Base-by-base conservation (phyloP, 306 rosid genomes). In the Malus fusca region DNA sequence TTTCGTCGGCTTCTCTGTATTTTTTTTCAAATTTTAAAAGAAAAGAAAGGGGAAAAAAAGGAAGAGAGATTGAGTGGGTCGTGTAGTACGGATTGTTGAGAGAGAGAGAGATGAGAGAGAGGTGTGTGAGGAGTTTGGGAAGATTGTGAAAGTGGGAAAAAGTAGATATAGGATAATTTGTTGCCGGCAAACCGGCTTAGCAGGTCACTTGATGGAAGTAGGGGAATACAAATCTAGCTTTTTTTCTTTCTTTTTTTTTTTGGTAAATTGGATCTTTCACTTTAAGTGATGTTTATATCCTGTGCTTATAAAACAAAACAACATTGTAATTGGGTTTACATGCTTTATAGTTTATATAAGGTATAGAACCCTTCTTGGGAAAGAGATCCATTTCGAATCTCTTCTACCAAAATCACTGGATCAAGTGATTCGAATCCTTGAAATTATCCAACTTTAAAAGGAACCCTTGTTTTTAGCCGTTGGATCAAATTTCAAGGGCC, bases 1-100 rank as follows among this genome's bases (percentile, higher is more conserved):
- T 68, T 60, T 75, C 88, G 92, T 84, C 81, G 86, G 75, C 72
- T 82, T 61, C 8, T n/a, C 25, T 9, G 13, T 19, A n/a, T 48
- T 48, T 31, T 64, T 33, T 66, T 30, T 30, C 44, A 22, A 53
- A 75, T 5, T 44, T 26, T 21, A 71, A 59, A 59, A 35, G 33
- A 64, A 12, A 44, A 30, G 31, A 30, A 30, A 30, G 31, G 31
- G 19, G 21, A 12, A 9, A 31, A 5, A 51, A 67, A 35, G 77
- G 71, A 66, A 33, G 25, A 4, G 63, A 75, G 71, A 33, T 5
- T 21, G 43, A 25, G 28, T 25, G 63, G 60, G 48, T 56, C 14
- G 21, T n/a, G 18, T 25, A 67, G 78, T 76, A 83, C 79, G 83
- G 81, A 48, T 61, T 2, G 0, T 43, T 51, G 7, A 60, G 46